A percentile compares a stretch with the other conserved stretches of the same genome.
Evolutionary conservation across 2,329 filamentous ascomycete species (phyloP).

Genomic region (Fusarium sp.): DNA sequence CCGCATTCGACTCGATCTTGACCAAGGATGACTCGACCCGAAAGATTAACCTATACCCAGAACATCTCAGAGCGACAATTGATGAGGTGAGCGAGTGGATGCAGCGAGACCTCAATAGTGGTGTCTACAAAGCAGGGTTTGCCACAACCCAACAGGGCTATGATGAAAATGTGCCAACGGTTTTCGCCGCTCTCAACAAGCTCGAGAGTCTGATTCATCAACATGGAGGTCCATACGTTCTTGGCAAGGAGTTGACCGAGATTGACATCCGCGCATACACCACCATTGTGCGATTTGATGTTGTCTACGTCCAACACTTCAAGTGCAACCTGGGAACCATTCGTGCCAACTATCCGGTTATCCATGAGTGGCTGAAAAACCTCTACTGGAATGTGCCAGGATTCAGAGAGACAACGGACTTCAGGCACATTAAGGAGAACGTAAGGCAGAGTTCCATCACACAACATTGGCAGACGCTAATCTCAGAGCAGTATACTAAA

Average conservation of each 20-base stretch:
- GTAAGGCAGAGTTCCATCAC: slow-evolving; percentile 11
- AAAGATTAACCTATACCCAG: slow-evolving; percentile 69
- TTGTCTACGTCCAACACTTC: slow-evolving; percentile 76
- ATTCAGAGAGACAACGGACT: slow-evolving; percentile 70
- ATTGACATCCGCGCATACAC: slow-evolving; percentile 75
- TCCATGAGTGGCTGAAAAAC: slow-evolving; percentile 76
- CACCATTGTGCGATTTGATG: slow-evolving; percentile 75
- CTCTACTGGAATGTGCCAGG: slow-evolving; percentile 74
- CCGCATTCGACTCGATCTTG: slow-evolving; percentile 74
- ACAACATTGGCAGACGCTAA: neutral
- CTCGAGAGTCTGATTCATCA: slow-evolving; percentile 68
- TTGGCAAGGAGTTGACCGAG: slow-evolving; percentile 75
- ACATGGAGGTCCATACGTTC: slow-evolving; percentile 66
- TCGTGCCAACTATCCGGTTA: slow-evolving; percentile 71
- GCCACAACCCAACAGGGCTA: slow-evolving; percentile 75
- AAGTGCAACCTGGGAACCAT: slow-evolving; percentile 74
- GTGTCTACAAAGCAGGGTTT: slow-evolving; percentile 71
- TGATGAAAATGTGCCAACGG: slow-evolving; percentile 67
- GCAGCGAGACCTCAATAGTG: slow-evolving; percentile 64
- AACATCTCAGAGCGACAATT: slow-evolving; percentile 64
- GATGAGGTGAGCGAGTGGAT: slow-evolving; percentile 76
- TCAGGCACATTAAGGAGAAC: slow-evolving; percentile 76
- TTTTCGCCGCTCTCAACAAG: slow-evolving; percentile 76
- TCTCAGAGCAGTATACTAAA: slow-evolving; percentile 40
- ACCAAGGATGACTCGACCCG: slow-evolving; percentile 49